Percentiles rank a stretch among this genome's conserved stretches.
Evolutionary conservation across 2,329 filamentous ascomycete genomes (phyloP).

Genomic region (Fusarium albosuccineum): DNA sequence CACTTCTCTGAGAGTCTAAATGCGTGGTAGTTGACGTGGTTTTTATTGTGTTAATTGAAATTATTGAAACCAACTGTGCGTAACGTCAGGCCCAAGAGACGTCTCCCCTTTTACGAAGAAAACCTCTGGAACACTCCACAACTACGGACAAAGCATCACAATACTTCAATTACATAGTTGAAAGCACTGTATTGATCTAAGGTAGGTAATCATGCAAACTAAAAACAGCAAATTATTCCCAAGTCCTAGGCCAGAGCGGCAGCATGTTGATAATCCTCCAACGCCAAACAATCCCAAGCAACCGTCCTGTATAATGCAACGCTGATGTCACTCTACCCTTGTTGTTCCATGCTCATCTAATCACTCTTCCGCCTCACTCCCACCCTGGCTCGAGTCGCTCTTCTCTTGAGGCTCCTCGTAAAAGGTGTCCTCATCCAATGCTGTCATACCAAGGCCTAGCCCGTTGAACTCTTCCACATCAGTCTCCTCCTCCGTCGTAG

Average conservation of each 20-base stretch:
- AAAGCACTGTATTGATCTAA: neutral
- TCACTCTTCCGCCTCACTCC: slow-evolving; percentile 8
- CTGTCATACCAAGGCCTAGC: slow-evolving; percentile 46
- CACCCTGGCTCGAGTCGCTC: slow-evolving; percentile 32
- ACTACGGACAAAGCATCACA: too few species aligned
- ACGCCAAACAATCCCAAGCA: slow-evolving; percentile 19
- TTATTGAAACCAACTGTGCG: neutral
- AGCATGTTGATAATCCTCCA: neutral
- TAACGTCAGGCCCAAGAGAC: too few species aligned
- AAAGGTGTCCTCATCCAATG: slow-evolving; percentile 42
- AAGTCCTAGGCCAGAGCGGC: neutral
- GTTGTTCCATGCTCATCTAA: neutral
- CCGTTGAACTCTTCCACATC: slow-evolving; percentile 50
- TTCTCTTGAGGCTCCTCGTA: slow-evolving; percentile 42
- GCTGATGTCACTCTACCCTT: slow-evolving; percentile 5
- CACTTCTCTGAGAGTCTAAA: neutral
- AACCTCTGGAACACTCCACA: too few species aligned
- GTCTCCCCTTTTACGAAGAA: too few species aligned
- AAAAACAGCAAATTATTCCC: neutral
- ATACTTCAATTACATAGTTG: too few species aligned
- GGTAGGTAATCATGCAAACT: slow-evolving; percentile 4
- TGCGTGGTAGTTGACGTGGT: too few species aligned
- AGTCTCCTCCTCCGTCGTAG: slow-evolving; percentile 54
- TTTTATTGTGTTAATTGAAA: too few species aligned
- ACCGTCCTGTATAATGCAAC: slow-evolving; percentile 8